Evolutionary conservation across 306 rosid species (phyloP).

Genomic region (Sphenostylis stenocarpa): DNA sequence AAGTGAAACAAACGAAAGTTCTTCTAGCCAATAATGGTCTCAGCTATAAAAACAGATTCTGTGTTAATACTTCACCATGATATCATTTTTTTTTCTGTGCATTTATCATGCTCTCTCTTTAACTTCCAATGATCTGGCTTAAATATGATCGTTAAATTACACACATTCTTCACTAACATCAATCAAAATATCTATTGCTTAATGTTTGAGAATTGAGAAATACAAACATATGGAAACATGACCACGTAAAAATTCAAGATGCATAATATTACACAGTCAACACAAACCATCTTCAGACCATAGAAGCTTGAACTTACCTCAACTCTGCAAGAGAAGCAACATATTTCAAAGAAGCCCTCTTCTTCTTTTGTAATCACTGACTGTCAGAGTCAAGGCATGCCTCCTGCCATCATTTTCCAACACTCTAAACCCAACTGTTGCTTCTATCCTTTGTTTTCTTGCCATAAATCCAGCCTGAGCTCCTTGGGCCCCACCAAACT

Average conservation of each 20-base stretch:
- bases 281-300: conserved; percentile 10
- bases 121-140: neutral
- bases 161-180: conserved; percentile 8
- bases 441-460: conserved; percentile 74
- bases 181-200: neutral
- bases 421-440: conserved; percentile 71
- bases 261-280: conserved; percentile 12
- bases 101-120: neutral
- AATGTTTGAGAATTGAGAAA: neutral
- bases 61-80: neutral
- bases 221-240: conserved; percentile 3
- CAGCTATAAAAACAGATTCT: neutral
- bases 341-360: conserved; percentile 77
- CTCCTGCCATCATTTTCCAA: conserved; percentile 86
- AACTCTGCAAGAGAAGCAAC: conserved; percentile 19
- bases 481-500: conserved; percentile 80
- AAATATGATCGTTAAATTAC: neutral
- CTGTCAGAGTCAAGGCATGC: conserved; percentile 74
- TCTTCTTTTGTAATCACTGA: conserved; percentile 85
- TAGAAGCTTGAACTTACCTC: conserved; percentile 28
- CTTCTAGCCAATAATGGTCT: neutral
- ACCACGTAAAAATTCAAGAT: conserved; percentile 17
- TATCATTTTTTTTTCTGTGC: neutral
- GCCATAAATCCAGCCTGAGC: conserved; percentile 86
- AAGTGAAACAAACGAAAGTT: conserved; percentile 5